phyloP scores from a whole-genome alignment of 2,329 filamentous ascomycete species.

The Trichoderma afroharzianum region DNA sequence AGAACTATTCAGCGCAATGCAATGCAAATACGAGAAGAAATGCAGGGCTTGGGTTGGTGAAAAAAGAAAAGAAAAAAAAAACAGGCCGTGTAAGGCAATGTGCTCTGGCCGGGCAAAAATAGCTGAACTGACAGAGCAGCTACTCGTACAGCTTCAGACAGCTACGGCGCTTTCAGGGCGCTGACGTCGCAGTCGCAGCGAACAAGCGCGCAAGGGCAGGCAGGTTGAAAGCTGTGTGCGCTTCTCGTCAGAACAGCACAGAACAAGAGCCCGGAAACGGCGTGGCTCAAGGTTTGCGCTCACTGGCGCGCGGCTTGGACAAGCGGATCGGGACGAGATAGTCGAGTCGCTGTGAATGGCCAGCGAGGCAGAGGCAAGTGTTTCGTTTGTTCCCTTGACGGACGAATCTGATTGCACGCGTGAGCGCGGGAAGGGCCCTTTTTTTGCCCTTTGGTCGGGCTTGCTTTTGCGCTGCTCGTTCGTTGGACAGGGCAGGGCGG shows the following conservation, averaged over 20 bases:
- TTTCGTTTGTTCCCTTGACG: constrained; percentile 16
- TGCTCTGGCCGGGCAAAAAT: not conserved
- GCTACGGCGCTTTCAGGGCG: not conserved
- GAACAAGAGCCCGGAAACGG: not conserved
- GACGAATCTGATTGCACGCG: constrained; percentile 25
- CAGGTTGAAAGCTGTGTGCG: not conserved
- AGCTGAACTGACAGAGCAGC: not conserved
- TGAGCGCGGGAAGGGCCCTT: constrained; percentile 20
- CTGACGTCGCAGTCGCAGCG: not conserved
- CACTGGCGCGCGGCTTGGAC: constrained; percentile 12
- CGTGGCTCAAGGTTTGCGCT: constrained; percentile 11
- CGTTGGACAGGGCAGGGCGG: constrained; percentile 34
- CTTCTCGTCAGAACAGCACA: not conserved
- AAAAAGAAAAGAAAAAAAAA: not conserved
- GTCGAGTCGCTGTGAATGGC: constrained; percentile 24
- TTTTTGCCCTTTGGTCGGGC: constrained; percentile 17
- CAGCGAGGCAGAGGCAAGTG: constrained; percentile 19
- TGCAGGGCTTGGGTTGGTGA: not conserved
- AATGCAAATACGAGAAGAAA: not conserved
- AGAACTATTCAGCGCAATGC: not conserved
- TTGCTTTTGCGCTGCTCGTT: constrained; percentile 5
- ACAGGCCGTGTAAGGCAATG: not conserved
- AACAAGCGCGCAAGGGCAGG: not conserved
- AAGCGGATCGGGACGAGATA: constrained; percentile 22
- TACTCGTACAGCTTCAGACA: not conserved